A percentile compares a stretch with the other conserved stretches of the same genome.
phyloP scores from a whole-genome alignment of 2,329 filamentous ascomycete genomes.

The Fusarium continuum region DNA sequence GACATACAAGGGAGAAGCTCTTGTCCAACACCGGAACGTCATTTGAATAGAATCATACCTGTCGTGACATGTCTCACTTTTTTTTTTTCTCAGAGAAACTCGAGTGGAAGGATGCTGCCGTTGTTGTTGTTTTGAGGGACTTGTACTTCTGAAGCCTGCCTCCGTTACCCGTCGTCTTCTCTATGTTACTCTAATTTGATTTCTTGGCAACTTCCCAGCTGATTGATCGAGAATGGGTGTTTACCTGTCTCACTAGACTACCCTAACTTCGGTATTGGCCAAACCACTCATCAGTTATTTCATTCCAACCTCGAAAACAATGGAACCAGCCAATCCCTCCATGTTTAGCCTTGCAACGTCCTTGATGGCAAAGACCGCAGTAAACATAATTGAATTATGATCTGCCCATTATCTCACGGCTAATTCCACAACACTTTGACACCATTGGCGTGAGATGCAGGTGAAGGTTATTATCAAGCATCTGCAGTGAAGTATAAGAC shows the following conservation, averaged over 20 bases:
- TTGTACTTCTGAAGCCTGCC: not conserved
- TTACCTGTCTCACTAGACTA: not conserved
- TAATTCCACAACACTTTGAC: not conserved
- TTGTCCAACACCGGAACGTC: constrained; percentile 16
- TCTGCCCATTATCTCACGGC: not conserved
- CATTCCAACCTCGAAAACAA: not conserved
- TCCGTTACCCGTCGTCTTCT: not conserved
- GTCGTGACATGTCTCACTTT: constrained; percentile 3
- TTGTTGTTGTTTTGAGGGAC: too few species aligned
- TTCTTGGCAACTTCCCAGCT: not conserved
- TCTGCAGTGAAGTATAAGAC: not conserved
- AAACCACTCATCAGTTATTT: not conserved
- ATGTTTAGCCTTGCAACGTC: too few species aligned
- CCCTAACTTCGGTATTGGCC: not conserved
- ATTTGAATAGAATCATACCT: constrained; percentile 3
- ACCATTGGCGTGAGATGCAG: not conserved
- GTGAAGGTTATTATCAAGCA: not conserved
- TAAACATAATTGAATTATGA: not conserved
- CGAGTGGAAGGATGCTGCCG: too few species aligned
- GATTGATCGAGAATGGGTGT: not conserved
- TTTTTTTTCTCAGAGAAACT: not conserved
- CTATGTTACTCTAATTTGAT: not conserved
- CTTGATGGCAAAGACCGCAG: too few species aligned
- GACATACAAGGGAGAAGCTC: constrained; percentile 25
- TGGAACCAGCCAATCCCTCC: not conserved